Conservation (phyloP, 148 eudicot species). For the Silene latifolia region DNA sequence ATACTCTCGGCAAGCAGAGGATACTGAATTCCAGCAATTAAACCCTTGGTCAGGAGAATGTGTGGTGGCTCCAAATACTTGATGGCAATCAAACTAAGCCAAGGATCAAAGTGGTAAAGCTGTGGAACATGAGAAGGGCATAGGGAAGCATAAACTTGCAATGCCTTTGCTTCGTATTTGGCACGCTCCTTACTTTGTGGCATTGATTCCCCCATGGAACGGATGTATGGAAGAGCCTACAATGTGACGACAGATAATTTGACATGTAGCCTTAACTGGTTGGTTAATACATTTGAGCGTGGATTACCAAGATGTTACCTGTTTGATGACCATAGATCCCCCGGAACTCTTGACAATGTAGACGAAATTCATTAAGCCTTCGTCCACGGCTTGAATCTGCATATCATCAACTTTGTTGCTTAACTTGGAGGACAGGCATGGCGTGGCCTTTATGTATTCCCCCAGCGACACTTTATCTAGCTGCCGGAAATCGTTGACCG, state of each 20-base stretch:
- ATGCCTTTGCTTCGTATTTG: constrained; percentile 54
- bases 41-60: constrained; percentile 65
- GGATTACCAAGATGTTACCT: constrained; percentile 27
- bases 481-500: constrained; percentile 36
- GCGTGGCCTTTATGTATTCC: constrained; percentile 56
- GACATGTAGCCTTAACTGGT: too few relatives aligned
- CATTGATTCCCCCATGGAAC: constrained; percentile 77
- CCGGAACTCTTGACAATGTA: constrained; percentile 34
- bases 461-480: constrained; percentile 43
- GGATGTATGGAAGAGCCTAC: constrained; percentile 81
- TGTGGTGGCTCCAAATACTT: constrained; percentile 84
- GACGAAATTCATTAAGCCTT: constrained; percentile 65
- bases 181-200: constrained; percentile 75
- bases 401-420: constrained; percentile 37
- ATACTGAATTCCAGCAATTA: constrained; percentile 70
- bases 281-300: too few relatives aligned
- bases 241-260: not conserved
- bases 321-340: constrained; percentile 54
- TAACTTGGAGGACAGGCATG: constrained; percentile 41
- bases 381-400: constrained; percentile 53
- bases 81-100: constrained; percentile 81
- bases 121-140: constrained; percentile 69
- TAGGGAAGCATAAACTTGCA: constrained; percentile 55
- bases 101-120: constrained; percentile 73
- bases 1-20: constrained; percentile 70